Evolutionary conservation across 257 asterid genomes (phyloP), one percentile per base, ranked within the genome.

Genomic region (Echites panduratus): DNA sequence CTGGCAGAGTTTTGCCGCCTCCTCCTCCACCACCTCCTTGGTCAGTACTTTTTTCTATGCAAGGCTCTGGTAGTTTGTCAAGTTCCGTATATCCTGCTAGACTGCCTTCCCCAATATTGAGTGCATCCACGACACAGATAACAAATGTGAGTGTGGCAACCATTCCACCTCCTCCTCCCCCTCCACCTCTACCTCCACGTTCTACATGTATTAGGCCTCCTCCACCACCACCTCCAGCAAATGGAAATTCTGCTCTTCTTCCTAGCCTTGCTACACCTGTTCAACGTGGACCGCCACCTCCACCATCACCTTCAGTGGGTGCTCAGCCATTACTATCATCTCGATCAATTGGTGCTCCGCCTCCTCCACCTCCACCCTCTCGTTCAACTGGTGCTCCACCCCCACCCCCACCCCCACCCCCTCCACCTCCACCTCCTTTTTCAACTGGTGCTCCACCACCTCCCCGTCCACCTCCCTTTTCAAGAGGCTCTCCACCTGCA

Each of bases 11-110:
- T 53, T 73, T 74, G 70, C 81, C 80, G 7, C 87, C 85, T n/a
- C 81, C 87, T 5, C 86, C 87, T 68, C 85, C 91, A 17, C 83
- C 87, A 13, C 81, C 84, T n/a, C 89, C 92, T 73, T 85, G 85
- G 86, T 70, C 88, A 61, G 57, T 38, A 66, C 72, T 58, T 50
- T 57, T 73, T 83, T 73, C 73, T 68, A 7, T 73, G 70, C 32
- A 69, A 27, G 48, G 68, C 68, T 76, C 73, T 40, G 4, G 43
- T 22, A 57, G 62, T 47, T 65, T 65, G 13, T 19, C 71, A 49
- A 44, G 68, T 66, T 41, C 62, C 27, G 59, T 68, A 14, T 75
- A 70, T 20, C 80, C 85, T 22, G 68, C 82, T 4, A 78, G 81
- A 2, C 75, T 82, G 0, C 80, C 85, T 0, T 85, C 86, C 11